phyloP scores from a whole-genome alignment of 768 basidiomycete genomes.

The Suillus discolor region DNA sequence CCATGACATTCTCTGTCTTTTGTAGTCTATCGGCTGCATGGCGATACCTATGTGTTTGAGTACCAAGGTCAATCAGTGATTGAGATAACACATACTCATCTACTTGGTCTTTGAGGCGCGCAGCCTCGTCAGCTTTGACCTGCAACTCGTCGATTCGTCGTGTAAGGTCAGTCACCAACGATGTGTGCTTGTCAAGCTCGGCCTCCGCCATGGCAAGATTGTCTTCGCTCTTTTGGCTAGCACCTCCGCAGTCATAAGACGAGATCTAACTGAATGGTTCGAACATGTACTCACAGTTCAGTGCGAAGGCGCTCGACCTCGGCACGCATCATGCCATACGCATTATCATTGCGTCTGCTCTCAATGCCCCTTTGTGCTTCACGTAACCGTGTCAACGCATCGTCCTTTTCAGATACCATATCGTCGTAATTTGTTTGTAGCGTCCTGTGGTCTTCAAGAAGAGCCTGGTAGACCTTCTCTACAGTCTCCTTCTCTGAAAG shows the following conservation, averaged over 20 bases:
- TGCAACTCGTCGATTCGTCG: slow-evolving; percentile 84
- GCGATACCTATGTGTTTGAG: slow-evolving; percentile 59
- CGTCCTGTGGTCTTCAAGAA: slow-evolving; percentile 74
- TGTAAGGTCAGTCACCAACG: slow-evolving; percentile 69
- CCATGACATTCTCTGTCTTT: slow-evolving; percentile 97
- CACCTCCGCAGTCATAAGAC: slow-evolving; percentile 34
- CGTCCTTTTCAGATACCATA: slow-evolving; percentile 74
- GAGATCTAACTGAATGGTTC: slow-evolving; percentile 6
- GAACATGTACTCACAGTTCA: slow-evolving; percentile 71
- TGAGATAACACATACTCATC: slow-evolving; percentile 66
- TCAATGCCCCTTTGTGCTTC: slow-evolving; percentile 63
- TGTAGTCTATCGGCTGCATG: slow-evolving; percentile 91
- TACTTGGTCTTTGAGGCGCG: slow-evolving; percentile 85
- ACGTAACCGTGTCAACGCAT: slow-evolving; percentile 62
- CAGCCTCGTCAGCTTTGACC: slow-evolving; percentile 73
- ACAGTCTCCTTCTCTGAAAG: slow-evolving; percentile 85
- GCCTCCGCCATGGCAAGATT: slow-evolving; percentile 81
- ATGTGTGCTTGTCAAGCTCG: slow-evolving; percentile 80
- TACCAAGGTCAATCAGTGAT: not conserved
- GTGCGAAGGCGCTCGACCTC: slow-evolving; percentile 81
- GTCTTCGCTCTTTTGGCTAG: slow-evolving; percentile 93
- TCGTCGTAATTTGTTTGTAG: slow-evolving; percentile 83
- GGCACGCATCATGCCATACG: slow-evolving; percentile 72
- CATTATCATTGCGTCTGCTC: slow-evolving; percentile 63
- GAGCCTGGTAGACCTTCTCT: slow-evolving; percentile 74